phyloP scores from a whole-genome alignment of 371 early-diverging fungal species.

The Mucor mucedo region DNA sequence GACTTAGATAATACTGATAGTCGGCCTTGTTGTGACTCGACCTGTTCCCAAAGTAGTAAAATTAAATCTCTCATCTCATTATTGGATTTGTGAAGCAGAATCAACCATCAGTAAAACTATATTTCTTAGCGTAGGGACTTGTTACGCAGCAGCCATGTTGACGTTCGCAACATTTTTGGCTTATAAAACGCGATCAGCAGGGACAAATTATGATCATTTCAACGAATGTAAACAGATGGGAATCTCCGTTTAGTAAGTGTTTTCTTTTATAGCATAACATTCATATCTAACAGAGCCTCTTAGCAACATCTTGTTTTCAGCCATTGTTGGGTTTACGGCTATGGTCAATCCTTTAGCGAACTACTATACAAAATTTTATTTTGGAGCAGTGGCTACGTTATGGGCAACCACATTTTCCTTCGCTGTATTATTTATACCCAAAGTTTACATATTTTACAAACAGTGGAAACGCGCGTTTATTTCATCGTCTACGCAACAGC shows the following conservation, averaged over 20 bases:
- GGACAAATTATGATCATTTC: slow-evolving; percentile 50
- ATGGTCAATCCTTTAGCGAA: slow-evolving; percentile 52
- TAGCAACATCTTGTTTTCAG: slow-evolving; percentile 59
- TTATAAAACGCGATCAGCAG: slow-evolving; percentile 56
- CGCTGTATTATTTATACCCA: slow-evolving; percentile 54
- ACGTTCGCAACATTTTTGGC: slow-evolving; percentile 57
- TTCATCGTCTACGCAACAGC: slow-evolving; percentile 11
- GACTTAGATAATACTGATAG: slow-evolving; percentile 39
- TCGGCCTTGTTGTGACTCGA: slow-evolving; percentile 42
- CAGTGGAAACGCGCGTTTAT: slow-evolving; percentile 2
- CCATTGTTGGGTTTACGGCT: slow-evolving; percentile 53
- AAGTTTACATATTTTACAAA: slow-evolving; percentile 41
- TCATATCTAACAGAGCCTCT: neutral
- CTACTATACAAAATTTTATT: slow-evolving; percentile 53
- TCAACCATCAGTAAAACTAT: slow-evolving; percentile 23
- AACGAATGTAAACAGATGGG: slow-evolving; percentile 64
- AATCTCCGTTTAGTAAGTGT: slow-evolving; percentile 60
- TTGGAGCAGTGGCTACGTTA: slow-evolving; percentile 48
- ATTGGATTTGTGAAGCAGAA: slow-evolving; percentile 49
- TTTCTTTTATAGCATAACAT: neutral
- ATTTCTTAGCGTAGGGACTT: slow-evolving; percentile 32
- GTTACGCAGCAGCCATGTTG: slow-evolving; percentile 45
- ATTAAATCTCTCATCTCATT: slow-evolving; percentile 40
- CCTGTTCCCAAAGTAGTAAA: slow-evolving; percentile 38
- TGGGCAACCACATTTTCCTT: slow-evolving; percentile 61